phyloP scores from a whole-genome alignment of 2,329 filamentous ascomycete genomes.

The Fusarium redolens region DNA sequence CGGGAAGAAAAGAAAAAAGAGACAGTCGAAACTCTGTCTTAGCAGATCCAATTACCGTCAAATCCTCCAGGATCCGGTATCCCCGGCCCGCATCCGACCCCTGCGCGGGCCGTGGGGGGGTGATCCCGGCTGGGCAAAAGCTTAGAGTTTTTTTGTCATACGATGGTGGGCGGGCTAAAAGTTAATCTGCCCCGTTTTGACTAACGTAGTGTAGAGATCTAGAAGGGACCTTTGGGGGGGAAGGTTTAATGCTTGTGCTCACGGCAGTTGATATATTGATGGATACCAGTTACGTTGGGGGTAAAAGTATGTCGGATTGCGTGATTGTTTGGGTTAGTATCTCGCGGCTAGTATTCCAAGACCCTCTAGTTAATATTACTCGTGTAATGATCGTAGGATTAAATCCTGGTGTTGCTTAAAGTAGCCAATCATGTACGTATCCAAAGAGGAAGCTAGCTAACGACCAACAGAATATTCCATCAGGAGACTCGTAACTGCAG shows the following conservation, averaged over 20 bases:
- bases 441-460: neutral
- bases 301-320: neutral
- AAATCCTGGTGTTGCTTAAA: neutral
- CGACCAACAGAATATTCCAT: neutral
- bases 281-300: neutral
- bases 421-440: neutral
- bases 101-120: constrained; percentile 12
- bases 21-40: neutral
- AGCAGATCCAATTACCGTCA: neutral
- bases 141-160: constrained; percentile 19
- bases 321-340: neutral
- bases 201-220: neutral
- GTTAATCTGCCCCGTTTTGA: neutral
- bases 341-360: neutral
- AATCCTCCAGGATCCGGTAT: neutral
- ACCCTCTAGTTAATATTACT: neutral
- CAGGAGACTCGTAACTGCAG: constrained; percentile 16
- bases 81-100: constrained; percentile 16
- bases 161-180: constrained; percentile 3
- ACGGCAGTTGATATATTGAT: neutral
- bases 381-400: neutral
- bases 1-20: neutral
- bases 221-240: neutral
- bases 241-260: neutral
- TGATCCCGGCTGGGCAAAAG: constrained; percentile 32